Percentiles rank a stretch among this genome's conserved stretches.
phyloP scores from a whole-genome alignment of 345 rosid species.

The Isatis tinctoria region DNA sequence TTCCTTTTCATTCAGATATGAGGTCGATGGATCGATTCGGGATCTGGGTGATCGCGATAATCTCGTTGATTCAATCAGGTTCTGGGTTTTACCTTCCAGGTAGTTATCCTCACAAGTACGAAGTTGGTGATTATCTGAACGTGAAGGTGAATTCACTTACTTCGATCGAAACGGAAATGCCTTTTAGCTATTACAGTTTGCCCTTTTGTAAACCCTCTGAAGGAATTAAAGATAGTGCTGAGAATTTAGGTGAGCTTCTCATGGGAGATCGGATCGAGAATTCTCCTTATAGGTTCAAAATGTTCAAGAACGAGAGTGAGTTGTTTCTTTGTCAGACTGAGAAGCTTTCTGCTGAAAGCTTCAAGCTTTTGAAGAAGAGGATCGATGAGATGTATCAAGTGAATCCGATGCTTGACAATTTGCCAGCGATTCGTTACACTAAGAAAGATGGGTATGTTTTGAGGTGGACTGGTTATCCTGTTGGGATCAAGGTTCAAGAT shows the following conservation, averaged over 20 bases:
- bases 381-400: slow-evolving; percentile 91
- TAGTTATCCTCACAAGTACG: slow-evolving; percentile 69
- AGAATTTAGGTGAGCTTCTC: slow-evolving; percentile 82
- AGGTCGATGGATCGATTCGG: slow-evolving; percentile 32
- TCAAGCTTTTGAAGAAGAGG: slow-evolving; percentile 69
- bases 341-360: slow-evolving; percentile 46
- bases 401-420: slow-evolving; percentile 72
- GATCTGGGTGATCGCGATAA: slow-evolving; percentile 48
- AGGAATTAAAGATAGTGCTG: slow-evolving; percentile 90
- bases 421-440: slow-evolving; percentile 76
- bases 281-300: slow-evolving; percentile 68
- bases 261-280: slow-evolving; percentile 93
- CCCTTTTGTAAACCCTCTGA: slow-evolving; percentile 71
- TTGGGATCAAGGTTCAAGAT: slow-evolving; percentile 68
- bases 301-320: slow-evolving; percentile 62
- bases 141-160: slow-evolving; percentile 90
- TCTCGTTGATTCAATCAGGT: slow-evolving; percentile 38
- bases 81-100: slow-evolving; percentile 74
- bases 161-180: slow-evolving; percentile 82
- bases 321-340: slow-evolving; percentile 57
- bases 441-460: slow-evolving; percentile 54
- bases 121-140: slow-evolving; percentile 50
- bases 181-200: slow-evolving; percentile 74
- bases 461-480: slow-evolving; percentile 85
- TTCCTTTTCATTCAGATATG: slow-evolving; percentile 5